phyloP scores from a whole-genome alignment of 108 stramenopile genomes.

The Conticribra weissflogii region DNA sequence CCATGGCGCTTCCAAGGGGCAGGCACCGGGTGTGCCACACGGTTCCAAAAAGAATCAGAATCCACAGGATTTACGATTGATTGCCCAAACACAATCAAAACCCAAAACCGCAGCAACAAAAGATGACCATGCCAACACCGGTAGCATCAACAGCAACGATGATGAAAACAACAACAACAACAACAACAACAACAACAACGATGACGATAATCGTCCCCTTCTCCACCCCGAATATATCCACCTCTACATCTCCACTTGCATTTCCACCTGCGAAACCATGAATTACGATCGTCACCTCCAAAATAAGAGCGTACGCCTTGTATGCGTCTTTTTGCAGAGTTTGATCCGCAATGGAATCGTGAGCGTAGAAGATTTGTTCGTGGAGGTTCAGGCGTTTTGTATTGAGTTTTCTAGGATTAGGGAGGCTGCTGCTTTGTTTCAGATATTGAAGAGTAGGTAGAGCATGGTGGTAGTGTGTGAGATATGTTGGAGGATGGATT shows the following conservation, averaged over 20 bases:
- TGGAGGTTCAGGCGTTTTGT: constrained; percentile 96
- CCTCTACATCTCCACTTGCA: constrained; percentile 94
- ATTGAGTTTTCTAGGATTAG: constrained; percentile 94
- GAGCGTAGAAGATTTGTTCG: constrained; percentile 90
- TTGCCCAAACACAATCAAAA: no score
- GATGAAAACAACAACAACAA: background rate
- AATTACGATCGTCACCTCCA: constrained; percentile 91
- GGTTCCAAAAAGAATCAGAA: no score
- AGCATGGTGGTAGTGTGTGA: background rate
- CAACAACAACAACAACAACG: constrained; percentile 13
- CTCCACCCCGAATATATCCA: constrained; percentile 96
- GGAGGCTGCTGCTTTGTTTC: constrained; percentile 93
- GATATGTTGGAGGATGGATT: no score
- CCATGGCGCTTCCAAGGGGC: no score
- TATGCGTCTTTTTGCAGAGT: constrained; percentile 96
- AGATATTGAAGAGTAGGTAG: constrained; percentile 43
- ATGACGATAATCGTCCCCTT: constrained; percentile 50
- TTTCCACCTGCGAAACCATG: constrained; percentile 93
- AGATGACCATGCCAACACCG: no score
- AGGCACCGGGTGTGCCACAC: no score
- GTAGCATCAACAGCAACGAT: no score
- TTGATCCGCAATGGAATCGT: constrained; percentile 94
- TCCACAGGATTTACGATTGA: no score
- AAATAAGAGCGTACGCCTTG: constrained; percentile 94
- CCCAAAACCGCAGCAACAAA: no score